Percentiles rank a stretch among this genome's conserved stretches.
Conservation (phyloP, 2,329 filamentous ascomycete genomes). For the Exophiala aquamarina region DNA sequence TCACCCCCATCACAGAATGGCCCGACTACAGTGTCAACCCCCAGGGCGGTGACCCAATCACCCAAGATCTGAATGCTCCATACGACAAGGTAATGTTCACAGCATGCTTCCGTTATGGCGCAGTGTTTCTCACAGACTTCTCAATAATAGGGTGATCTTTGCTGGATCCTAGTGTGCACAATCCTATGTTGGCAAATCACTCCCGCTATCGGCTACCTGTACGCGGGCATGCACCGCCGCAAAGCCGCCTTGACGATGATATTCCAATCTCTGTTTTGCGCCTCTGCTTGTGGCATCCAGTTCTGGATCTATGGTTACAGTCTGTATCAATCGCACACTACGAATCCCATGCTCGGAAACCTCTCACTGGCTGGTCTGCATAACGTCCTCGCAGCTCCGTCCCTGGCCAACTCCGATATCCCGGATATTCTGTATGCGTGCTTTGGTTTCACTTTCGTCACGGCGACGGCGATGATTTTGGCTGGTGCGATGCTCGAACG, state of each 20-base stretch:
- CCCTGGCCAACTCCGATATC: conserved; percentile 55
- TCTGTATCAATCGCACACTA: conserved; percentile 61
- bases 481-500: conserved; percentile 64
- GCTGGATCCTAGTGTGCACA: conserved; percentile 22
- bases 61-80: conserved; percentile 20
- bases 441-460: conserved; percentile 64
- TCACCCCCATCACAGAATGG: conserved; percentile 21
- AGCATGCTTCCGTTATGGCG: background rate
- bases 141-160: conserved; percentile 18
- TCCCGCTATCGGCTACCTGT: conserved; percentile 64
- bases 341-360: conserved; percentile 62
- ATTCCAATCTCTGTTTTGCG: conserved; percentile 62
- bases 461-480: conserved; percentile 58
- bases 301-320: conserved; percentile 68
- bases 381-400: conserved; percentile 56
- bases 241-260: conserved; percentile 63
- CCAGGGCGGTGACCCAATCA: conserved; percentile 20
- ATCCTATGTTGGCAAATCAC: conserved; percentile 24
- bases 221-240: conserved; percentile 61
- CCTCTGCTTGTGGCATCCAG: conserved; percentile 47
- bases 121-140: background rate
- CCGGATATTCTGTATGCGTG: conserved; percentile 67
- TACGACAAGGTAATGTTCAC: conserved; percentile 19
- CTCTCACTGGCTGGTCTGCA: conserved; percentile 61
- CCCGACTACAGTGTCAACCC: conserved; percentile 19